Evolutionary conservation across 177 flowering plant species (phyloP).

Genomic region (Vitis hybrid): DNA sequence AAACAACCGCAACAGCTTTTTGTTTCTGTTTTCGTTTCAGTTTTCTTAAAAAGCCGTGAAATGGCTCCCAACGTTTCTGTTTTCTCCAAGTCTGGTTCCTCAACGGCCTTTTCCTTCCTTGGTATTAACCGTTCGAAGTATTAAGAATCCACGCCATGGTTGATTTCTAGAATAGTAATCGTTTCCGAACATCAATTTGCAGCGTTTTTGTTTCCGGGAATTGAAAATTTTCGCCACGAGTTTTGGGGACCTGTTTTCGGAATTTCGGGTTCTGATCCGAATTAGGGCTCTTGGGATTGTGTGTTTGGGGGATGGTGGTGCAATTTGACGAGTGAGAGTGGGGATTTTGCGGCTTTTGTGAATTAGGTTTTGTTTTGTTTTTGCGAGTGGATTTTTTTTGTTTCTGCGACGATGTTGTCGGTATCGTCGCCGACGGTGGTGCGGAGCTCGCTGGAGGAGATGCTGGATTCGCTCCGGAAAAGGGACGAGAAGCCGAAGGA

Average conservation of each 20-base stretch:
- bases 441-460: constrained; percentile 88
- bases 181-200: background rate
- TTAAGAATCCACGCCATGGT: background rate
- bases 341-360: background rate
- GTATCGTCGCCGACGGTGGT: constrained; percentile 37
- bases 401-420: constrained; percentile 45
- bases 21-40: background rate
- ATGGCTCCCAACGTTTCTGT: background rate
- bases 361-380: background rate
- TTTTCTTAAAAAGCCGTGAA: background rate
- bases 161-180: background rate
- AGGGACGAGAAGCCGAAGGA: constrained; percentile 66
- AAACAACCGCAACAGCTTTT: constrained; percentile 4
- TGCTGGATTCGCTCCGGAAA: constrained; percentile 77
- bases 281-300: background rate
- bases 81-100: background rate
- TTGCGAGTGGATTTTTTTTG: background rate
- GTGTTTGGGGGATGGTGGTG: background rate
- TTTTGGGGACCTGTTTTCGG: background rate
- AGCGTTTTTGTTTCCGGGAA: background rate
- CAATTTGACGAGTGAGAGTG: background rate
- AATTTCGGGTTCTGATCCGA: background rate
- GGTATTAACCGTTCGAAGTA: background rate
- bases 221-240: background rate
- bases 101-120: background rate